Base-by-base conservation (phyloP, 148 eudicot genomes). In the Hydrangea macrophylla region DNA sequence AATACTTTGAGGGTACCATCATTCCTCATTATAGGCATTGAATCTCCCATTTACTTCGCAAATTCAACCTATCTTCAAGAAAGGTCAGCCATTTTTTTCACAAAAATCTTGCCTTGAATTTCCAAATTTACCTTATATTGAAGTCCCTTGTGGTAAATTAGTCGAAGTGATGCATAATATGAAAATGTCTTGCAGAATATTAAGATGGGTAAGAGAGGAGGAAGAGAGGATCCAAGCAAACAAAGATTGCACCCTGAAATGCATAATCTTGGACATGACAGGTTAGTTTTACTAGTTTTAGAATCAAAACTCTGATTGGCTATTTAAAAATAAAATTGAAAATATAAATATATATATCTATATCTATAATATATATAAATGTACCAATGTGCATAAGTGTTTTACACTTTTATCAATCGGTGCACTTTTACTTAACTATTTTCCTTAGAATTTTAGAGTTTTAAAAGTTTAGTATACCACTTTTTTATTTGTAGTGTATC, bases 11-110 rank as follows among this genome's bases (percentile, higher is more conserved):
- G 93, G 37, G 74, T 88, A 24, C 89, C 89, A 24, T 81, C 83
- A 0, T 84, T 90, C 70, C 80, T 90, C 55, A 81, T 90, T 63
- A 74, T 90, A 17, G 78, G 87, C 50, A 72, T 90, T n/a, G 96
- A 90, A 73, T 84, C 93, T 78, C 96, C 96, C 22, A 80, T 90
- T 64, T 90, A 90, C 82, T 90, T 90, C 63, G 93, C 91, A 33
- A 90, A 85, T 73, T 71, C 91, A 4, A 84, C 84, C 0, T 90
- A 85, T 68, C 73, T 90, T 7, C 96, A 90, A 74, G 96, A 90
- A 77, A 82, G 93, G 96, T 90, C 24, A 62, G 50, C 33, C 28
- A 5, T 18, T 6, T 48, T 18, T 48, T 7, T 48, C 53, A 48
- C n/a, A 48, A 20, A 48, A 20, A 2, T 48, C 0, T 1, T 3